A percentile compares a stretch with the other conserved stretches of the same genome.
phyloP scores from a whole-genome alignment of 495 filamentous ascomycete species.

The Eremomyces bilateralis region DNA sequence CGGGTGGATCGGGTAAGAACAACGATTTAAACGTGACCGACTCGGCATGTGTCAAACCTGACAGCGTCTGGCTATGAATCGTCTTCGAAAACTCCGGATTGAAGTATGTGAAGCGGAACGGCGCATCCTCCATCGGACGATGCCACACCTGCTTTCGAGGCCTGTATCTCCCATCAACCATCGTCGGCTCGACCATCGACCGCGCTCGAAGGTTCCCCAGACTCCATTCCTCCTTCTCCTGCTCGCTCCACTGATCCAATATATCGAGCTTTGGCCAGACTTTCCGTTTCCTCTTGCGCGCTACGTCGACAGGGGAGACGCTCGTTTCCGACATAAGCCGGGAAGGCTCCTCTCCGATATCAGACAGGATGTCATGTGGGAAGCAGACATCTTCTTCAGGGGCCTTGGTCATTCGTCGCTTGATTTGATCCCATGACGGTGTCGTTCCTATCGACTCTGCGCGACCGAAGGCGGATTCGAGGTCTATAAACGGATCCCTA shows the following conservation, averaged over 20 bases:
- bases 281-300: constrained; percentile 24
- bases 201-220: constrained; percentile 66
- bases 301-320: too few relatives aligned
- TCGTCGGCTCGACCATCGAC: constrained; percentile 78
- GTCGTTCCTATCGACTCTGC: constrained; percentile 13
- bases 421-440: constrained; percentile 24
- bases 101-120: constrained; percentile 95
- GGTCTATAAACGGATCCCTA: constrained; percentile 34
- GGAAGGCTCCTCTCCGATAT: constrained; percentile 49
- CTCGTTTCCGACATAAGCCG: constrained; percentile 12
- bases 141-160: constrained; percentile 68
- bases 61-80: constrained; percentile 86
- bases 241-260: constrained; percentile 72
- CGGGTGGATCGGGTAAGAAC: constrained; percentile 53
- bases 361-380: constrained; percentile 54
- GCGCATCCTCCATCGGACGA: constrained; percentile 67
- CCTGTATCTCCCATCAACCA: constrained; percentile 70
- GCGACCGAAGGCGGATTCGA: constrained; percentile 26
- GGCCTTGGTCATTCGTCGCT: constrained; percentile 29
- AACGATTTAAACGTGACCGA: constrained; percentile 66
- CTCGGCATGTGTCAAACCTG: constrained; percentile 57
- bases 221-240: constrained; percentile 67
- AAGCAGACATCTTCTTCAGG: constrained; percentile 89
- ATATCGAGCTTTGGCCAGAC: constrained; percentile 51
- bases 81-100: constrained; percentile 90